Evolutionary conservation across 1,284 basidiomycete species (phyloP).

Genomic region (Somion occarium): DNA sequence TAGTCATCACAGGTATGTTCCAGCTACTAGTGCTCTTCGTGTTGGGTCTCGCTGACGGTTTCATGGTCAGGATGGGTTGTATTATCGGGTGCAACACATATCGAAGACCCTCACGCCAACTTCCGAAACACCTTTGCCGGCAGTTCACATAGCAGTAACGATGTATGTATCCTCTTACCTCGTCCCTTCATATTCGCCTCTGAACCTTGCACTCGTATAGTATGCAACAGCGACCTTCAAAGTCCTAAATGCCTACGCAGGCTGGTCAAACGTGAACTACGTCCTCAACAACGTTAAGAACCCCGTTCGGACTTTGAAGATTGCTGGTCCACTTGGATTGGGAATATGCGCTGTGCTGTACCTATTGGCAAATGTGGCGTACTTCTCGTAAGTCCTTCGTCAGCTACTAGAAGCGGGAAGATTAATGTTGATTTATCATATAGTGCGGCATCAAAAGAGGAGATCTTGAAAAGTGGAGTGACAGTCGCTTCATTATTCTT

Average conservation of each 20-base stretch:
- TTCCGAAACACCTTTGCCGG: conserved; percentile 38
- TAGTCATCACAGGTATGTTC: conserved; percentile 42
- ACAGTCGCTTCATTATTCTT: conserved; percentile 63
- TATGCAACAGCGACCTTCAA: conserved; percentile 58
- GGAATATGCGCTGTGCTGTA: conserved; percentile 50
- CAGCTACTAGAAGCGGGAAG: no score
- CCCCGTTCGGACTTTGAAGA: conserved; percentile 63
- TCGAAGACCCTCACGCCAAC: conserved; percentile 43
- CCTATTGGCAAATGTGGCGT: conserved; percentile 60
- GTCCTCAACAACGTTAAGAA: conserved; percentile 59
- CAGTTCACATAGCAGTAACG: conserved; percentile 66
- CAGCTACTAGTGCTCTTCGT: background rate
- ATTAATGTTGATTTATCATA: background rate
- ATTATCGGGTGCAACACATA: conserved; percentile 38
- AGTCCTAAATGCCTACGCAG: conserved; percentile 47
- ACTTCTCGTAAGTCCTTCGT: conserved; percentile 55
- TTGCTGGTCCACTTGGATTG: conserved; percentile 63
- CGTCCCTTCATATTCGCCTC: background rate
- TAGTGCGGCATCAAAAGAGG: conserved; percentile 50
- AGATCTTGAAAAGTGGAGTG: conserved; percentile 49
- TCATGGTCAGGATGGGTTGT: conserved; percentile 37
- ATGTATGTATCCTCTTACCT: conserved; percentile 32
- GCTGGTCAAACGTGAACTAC: conserved; percentile 30
- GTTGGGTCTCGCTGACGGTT: conserved; percentile 14
- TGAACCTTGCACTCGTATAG: conserved; percentile 22